Evolutionary conservation across 305 asterid genomes (phyloP).

Genomic region (Fraxinus platypoda): DNA sequence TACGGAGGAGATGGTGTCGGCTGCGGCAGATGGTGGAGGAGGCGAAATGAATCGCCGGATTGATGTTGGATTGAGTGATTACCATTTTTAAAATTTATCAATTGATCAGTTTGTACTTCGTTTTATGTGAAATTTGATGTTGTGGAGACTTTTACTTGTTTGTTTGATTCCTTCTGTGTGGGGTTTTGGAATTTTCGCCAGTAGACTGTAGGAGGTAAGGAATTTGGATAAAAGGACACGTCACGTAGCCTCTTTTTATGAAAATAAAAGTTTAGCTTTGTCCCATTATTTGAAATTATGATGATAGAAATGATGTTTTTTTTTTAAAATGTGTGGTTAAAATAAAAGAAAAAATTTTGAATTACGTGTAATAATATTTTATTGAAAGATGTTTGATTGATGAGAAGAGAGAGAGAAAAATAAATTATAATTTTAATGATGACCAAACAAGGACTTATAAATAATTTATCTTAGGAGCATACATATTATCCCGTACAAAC

Average conservation of each 20-base stretch:
- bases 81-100: slow-evolving; percentile 18
- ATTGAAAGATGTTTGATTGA: too few relatives aligned
- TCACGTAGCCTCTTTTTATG: neutral
- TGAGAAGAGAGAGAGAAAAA: too few relatives aligned
- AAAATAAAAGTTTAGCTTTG: too few relatives aligned
- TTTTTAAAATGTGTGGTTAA: too few relatives aligned
- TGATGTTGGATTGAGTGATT: slow-evolving; percentile 50
- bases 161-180: neutral
- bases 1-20: slow-evolving; percentile 28
- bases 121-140: neutral
- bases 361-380: too few relatives aligned
- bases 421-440: too few relatives aligned
- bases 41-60: slow-evolving; percentile 65
- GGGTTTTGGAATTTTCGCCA: neutral
- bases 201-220: neutral
- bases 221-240: neutral
- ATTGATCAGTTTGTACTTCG: neutral
- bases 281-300: too few relatives aligned
- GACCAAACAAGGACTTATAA: too few relatives aligned
- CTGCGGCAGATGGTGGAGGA: slow-evolving; percentile 51
- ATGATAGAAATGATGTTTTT: too few relatives aligned
- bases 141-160: neutral
- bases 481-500: too few relatives aligned
- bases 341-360: too few relatives aligned
- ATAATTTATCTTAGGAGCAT: too few relatives aligned